Base-by-base conservation (phyloP, 306 rosid species). In the Prunus davidiana region DNA sequence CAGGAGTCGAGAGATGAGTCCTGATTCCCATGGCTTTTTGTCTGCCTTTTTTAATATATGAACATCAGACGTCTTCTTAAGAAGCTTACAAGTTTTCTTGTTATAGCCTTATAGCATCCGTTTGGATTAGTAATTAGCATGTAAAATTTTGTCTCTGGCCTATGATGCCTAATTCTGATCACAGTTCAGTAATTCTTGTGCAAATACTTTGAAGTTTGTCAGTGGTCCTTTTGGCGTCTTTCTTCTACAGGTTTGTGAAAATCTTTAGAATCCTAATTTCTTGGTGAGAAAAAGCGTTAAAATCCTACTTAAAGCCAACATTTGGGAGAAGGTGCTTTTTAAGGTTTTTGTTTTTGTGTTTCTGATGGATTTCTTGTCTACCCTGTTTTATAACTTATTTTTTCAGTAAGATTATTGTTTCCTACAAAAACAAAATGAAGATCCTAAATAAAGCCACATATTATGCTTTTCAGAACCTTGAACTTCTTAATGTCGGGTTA, bases 71-170 rank as follows among this genome's bases (percentile, higher is more conserved):
- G 32, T 12, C 55, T 43, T 45, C 55, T 67, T 20, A 13, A 20
- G 13, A 67, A 12, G 54, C 47, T 61, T 47, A 47, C 9, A 24
- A 3, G 15, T 49, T 47, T 63, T 64, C 34, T 14, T 63, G 71
- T 34, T 51, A 38, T 24, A 13, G 15, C 9, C 34, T 11, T 51
- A 66, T 43, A 32, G 11, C 34, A 60, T 60, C 64, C 18, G 30
- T 13, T 60, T 60, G 34, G 64, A 60, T 24, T 12, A 11, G 64
- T 60, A 60, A 60, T 60, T 25, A 12, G 25, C 27, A n/a, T 66
- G 49, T 45, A 66, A 18, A 58, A 9, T 65, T 65, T 38, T 38
- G 51, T 66, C 50, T 66, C 70, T 41, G 70, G 70, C 70, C 14
- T 66, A 18, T 27, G 67, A 62, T 74, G 24, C 49, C 18, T 73